phyloP scores from a whole-genome alignment of 768 basidiomycete species.

The Boletellus ananiceps region DNA sequence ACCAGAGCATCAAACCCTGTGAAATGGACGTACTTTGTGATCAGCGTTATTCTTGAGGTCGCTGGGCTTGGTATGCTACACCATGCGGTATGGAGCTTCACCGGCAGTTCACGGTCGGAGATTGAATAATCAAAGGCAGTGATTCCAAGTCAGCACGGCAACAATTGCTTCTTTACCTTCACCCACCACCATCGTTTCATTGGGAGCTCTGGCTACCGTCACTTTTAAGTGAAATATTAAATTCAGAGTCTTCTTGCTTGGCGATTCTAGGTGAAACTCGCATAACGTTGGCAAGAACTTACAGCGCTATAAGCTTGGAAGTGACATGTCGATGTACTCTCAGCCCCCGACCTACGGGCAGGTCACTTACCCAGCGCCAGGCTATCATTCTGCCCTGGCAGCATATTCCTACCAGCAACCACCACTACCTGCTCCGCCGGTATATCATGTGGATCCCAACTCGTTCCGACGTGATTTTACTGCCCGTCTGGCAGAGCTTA shows the following conservation, averaged over 20 bases:
- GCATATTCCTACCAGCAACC: conserved; percentile 47
- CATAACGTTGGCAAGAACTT: conserved; percentile 31
- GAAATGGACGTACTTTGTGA: conserved; percentile 26
- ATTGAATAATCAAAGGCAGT: conserved; percentile 27
- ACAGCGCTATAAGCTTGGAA: conserved; percentile 34
- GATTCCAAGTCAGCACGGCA: conserved; percentile 23
- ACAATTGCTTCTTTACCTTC: conserved; percentile 37
- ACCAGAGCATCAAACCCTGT: background rate
- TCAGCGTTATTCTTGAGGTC: conserved; percentile 24
- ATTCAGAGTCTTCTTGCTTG: conserved; percentile 33
- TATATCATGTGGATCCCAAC: conserved; percentile 57
- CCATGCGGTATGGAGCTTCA: conserved; percentile 2
- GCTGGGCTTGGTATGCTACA: conserved; percentile 12
- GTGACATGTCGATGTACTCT: conserved; percentile 60
- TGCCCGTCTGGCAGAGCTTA: conserved; percentile 70
- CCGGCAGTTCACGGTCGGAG: conserved; percentile 35
- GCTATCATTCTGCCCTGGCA: conserved; percentile 42
- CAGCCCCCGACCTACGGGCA: conserved; percentile 57
- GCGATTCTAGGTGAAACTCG: conserved; percentile 31
- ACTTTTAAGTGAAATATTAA: conserved; percentile 49
- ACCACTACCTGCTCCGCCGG: conserved; percentile 37
- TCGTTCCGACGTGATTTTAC: conserved; percentile 78
- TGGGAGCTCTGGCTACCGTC: conserved; percentile 36
- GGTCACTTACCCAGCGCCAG: conserved; percentile 46
- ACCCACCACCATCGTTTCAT: conserved; percentile 43